phyloP scores from a whole-genome alignment of 495 filamentous ascomycete species.

The Cladorrhinum samala region DNA sequence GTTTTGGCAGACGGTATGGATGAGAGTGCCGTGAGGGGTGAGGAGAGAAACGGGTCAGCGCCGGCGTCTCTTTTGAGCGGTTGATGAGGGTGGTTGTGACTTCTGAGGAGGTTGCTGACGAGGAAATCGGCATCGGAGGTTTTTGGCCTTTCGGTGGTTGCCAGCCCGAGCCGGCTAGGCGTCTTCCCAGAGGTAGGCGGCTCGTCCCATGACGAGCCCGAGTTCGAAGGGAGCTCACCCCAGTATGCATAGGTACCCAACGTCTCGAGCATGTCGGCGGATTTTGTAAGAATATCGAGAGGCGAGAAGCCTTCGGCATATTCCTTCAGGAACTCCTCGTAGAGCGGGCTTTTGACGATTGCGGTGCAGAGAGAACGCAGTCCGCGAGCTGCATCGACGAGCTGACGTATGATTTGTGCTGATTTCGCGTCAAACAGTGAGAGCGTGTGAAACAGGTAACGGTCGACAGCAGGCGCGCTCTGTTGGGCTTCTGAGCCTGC shows the following conservation, averaged over 20 bases:
- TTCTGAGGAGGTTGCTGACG: neutral
- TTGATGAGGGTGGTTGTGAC: neutral
- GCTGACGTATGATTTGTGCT: slow-evolving; percentile 1
- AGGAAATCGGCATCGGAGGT: no score
- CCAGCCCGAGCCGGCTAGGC: no score
- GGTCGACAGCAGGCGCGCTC: neutral
- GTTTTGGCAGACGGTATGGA: neutral
- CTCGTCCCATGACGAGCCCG: no score
- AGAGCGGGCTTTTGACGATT: slow-evolving; percentile 8
- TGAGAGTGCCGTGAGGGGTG: no score
- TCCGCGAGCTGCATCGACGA: slow-evolving; percentile 12
- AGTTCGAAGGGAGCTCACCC: neutral
- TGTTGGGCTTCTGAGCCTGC: neutral
- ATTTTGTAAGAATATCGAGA: slow-evolving; percentile 12
- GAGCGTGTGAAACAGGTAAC: neutral
- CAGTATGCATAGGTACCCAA: slow-evolving; percentile 17
- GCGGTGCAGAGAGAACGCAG: slow-evolving; percentile 4
- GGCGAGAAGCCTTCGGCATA: slow-evolving; percentile 7
- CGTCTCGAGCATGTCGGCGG: slow-evolving; percentile 15
- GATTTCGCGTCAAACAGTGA: neutral
- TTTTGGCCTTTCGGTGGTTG: no score
- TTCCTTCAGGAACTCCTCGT: slow-evolving; percentile 11
- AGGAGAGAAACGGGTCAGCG: no score
- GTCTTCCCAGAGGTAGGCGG: no score
- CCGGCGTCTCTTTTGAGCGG: neutral